These are phyloP conservation scores for Ascobolus immersus DNA, from an alignment of 495 filamentous ascomycete species.

Conservation along the genomic window DNA sequence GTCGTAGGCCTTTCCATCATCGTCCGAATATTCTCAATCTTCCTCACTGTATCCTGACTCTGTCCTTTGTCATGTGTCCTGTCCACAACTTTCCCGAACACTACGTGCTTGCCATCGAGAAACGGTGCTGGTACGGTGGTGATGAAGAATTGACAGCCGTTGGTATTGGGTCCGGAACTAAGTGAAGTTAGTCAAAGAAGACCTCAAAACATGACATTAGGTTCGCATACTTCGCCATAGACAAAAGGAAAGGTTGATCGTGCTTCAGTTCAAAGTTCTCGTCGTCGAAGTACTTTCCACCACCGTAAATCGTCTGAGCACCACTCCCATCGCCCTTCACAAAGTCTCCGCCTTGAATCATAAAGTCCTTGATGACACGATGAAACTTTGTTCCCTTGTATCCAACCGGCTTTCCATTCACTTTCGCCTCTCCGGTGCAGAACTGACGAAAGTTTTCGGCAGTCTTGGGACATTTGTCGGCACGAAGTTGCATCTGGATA, in stretches of 20 bases:
- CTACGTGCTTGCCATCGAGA: conserved; percentile 83
- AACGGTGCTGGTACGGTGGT: conserved; percentile 66
- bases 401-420: conserved; percentile 56
- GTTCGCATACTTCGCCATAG: conserved; percentile 39
- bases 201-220: neutral
- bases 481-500: conserved; percentile 83
- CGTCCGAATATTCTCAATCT: conserved; percentile 74
- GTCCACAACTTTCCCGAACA: conserved; percentile 74
- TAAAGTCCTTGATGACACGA: conserved; percentile 86
- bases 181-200: neutral
- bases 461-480: conserved; percentile 56
- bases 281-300: conserved; percentile 48
- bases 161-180: conserved; percentile 84
- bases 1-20: conserved; percentile 55
- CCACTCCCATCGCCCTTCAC: conserved; percentile 82
- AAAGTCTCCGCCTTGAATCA: conserved; percentile 95
- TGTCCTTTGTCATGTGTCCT: too few relatives aligned
- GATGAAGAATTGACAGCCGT: conserved; percentile 95
- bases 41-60: conserved; percentile 67
- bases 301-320: conserved; percentile 64
- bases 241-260: conserved; percentile 51
- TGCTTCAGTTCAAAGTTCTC: conserved; percentile 72
- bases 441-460: conserved; percentile 95
- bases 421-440: conserved; percentile 84
- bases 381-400: conserved; percentile 93